Evolutionary conservation across 2,329 filamentous ascomycete genomes (phyloP), one percentile per base, ranked within the genome.

Genomic region (Colletotrichum sp.): DNA sequence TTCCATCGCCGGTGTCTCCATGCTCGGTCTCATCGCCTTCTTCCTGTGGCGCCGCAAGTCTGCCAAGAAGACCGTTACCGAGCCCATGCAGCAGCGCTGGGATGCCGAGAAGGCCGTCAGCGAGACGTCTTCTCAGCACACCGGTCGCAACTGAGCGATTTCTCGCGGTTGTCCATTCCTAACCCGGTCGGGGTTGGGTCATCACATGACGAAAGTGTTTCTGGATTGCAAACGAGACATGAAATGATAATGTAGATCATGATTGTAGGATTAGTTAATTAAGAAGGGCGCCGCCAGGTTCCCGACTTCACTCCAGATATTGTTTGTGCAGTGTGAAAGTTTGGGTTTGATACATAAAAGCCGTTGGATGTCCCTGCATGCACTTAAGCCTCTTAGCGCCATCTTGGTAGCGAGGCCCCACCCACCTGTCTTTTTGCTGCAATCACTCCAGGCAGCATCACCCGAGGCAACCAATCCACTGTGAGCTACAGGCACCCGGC

Each of bases 11-110:
- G 94, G 91, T 58, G 89, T 91, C 6, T 87, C 88, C 1, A 82
- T 95, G 12, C 82, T 96, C 10, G 87, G 88, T n/a, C 91, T 87
- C 2, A 85, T 93, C 2, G 85, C 91, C 36, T 89, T 94, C 78
- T 83, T 94, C 60, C 89, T 94, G 77, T 83, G 83, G 79, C 78
- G 84, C 5, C 80, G 82, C 21, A 84, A 78, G 73, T 79, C 81
- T 66, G 78, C 81, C 77, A 76, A 70, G 66, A 67, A 69, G 69
- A 52, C 66, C 55, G 36, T 66, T 6, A 56, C 66, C 28, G 69
- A 76, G 75, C 75, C 72, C 24, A 77, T 77, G 71, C 60, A 68
- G 60, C 64, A 78, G 60, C 70, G 66, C 52, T 71, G 48, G 80
- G 48, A 82, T 79, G 64, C 78, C 79, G 26, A 78, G 61, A 77